phyloP scores from a whole-genome alignment of 202 grass and related monocot species.

The Alloteropsis angusta region DNA sequence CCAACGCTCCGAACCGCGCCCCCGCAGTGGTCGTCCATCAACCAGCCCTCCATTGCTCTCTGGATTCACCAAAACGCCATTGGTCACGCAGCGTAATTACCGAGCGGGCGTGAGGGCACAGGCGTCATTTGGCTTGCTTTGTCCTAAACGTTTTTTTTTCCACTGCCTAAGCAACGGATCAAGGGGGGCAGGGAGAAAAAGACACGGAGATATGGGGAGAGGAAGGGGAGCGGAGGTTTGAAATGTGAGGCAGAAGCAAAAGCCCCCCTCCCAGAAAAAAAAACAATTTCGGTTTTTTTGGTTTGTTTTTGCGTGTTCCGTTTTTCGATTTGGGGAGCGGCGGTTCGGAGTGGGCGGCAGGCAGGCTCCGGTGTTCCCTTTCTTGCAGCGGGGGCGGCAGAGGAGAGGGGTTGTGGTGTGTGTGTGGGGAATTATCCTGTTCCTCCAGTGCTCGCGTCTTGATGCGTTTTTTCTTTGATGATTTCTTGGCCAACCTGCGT shows the following conservation, averaged over 20 bases:
- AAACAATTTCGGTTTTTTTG: not conserved
- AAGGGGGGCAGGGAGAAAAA: conserved; percentile 21
- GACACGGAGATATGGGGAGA: conserved; percentile 14
- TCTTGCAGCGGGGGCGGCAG: conserved; percentile 6
- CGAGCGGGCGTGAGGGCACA: not conserved
- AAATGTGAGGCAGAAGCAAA: conserved; percentile 49
- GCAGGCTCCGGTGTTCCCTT: conserved; percentile 19
- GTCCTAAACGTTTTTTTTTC: conserved; percentile 4
- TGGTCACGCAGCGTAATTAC: not conserved
- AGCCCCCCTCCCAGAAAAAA: not conserved
- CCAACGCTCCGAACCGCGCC: conserved; percentile 40
- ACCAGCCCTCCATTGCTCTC: not conserved
- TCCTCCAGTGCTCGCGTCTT: not conserved
- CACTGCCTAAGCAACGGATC: conserved; percentile 38
- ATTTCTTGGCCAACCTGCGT: conserved; percentile 20
- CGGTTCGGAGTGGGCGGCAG: conserved; percentile 20
- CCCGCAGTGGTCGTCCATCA: not conserved
- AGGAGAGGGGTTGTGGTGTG: not conserved
- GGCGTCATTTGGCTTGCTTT: not conserved
- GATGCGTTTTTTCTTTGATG: conserved; percentile 31
- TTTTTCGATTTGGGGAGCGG: conserved; percentile 37
- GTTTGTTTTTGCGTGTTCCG: not conserved
- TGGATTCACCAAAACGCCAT: conserved; percentile 20
- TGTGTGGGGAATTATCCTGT: conserved; percentile 7
- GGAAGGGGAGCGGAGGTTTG: conserved; percentile 45